Conservation (phyloP, 2,329 filamentous ascomycete species). For the Aspergillus vadensis region DNA sequence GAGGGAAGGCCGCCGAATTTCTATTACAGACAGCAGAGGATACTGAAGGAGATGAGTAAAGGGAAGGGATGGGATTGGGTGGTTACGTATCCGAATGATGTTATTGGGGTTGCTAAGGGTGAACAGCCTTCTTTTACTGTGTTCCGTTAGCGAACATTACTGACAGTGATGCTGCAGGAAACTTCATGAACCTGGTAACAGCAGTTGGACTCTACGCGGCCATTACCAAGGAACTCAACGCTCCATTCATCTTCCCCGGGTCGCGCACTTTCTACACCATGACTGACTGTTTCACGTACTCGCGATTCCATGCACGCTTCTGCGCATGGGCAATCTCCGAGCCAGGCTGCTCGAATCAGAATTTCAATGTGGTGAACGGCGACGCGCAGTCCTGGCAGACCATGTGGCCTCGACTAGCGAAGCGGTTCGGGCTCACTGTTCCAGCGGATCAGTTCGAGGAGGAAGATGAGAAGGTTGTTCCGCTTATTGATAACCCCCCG, state of each 20-base stretch:
- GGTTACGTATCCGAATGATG: conserved; percentile 50
- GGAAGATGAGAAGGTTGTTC: neutral
- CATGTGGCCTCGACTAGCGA: conserved; percentile 46
- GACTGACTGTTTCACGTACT: conserved; percentile 38
- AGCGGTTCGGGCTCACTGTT: conserved; percentile 37
- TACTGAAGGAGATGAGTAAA: conserved; percentile 39
- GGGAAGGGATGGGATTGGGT: conserved; percentile 43
- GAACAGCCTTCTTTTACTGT: too few species aligned
- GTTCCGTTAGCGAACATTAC: too few species aligned
- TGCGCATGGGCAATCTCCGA: conserved; percentile 40
- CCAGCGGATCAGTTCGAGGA: conserved; percentile 15
- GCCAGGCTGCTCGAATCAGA: conserved; percentile 37
- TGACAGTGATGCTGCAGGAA: too few species aligned
- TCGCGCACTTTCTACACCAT: conserved; percentile 35
- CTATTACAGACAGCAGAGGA: conserved; percentile 55
- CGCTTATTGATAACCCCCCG: neutral
- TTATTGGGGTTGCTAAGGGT: conserved; percentile 37
- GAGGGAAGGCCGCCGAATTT: conserved; percentile 50
- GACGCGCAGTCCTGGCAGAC: conserved; percentile 42
- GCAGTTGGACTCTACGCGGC: conserved; percentile 45
- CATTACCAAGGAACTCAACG: conserved; percentile 33
- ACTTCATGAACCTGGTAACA: conserved; percentile 48
- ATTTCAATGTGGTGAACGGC: conserved; percentile 47
- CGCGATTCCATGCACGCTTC: conserved; percentile 39
- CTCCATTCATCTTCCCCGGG: conserved; percentile 38